Percentiles rank a stretch among this genome's conserved stretches.
phyloP scores from a whole-genome alignment of 2,329 filamentous ascomycete species.

The Aspergillus phoenicis region DNA sequence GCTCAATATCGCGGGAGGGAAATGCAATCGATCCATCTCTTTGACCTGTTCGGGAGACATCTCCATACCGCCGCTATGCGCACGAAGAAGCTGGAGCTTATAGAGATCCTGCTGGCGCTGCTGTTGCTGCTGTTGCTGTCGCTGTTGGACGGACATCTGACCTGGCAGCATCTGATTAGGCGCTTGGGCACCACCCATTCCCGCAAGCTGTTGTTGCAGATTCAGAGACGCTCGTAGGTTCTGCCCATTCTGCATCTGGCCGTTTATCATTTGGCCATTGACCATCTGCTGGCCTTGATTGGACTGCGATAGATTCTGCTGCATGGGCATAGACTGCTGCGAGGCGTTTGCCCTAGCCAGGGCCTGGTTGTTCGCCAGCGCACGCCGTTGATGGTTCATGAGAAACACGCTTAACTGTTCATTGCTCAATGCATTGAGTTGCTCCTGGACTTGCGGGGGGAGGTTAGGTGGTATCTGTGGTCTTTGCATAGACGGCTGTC shows the following conservation, averaged over 20 bases:
- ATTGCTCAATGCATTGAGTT: conserved; percentile 37
- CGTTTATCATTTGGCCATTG: conserved; percentile 34
- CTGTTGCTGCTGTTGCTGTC: conserved; percentile 24
- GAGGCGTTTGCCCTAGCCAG: conserved; percentile 35
- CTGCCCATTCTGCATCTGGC: conserved; percentile 37
- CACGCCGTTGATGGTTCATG: conserved; percentile 37
- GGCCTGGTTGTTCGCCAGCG: conserved; percentile 33
- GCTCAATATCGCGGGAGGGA: conserved; percentile 41
- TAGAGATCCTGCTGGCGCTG: conserved; percentile 36
- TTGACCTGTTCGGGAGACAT: conserved; percentile 46
- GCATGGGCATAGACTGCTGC: conserved; percentile 35
- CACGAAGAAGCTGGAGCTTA: conserved; percentile 37
- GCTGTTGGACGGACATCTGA: conserved; percentile 38
- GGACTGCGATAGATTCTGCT: conserved; percentile 34
- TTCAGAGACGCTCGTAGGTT: conserved; percentile 39
- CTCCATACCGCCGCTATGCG: conserved; percentile 36
- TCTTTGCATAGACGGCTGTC: conserved; percentile 37
- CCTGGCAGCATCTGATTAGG: conserved; percentile 36
- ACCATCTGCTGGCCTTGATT: conserved; percentile 36
- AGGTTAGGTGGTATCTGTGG: conserved; percentile 38
- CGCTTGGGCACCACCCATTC: conserved; percentile 32
- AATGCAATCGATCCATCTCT: conserved; percentile 46
- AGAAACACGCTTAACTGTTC: conserved; percentile 40
- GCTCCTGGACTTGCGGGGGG: conserved; percentile 39
- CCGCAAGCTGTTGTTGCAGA: conserved; percentile 37